Conservation (phyloP, 352 stramenopile genomes). For the Pythium apleroticum region DNA sequence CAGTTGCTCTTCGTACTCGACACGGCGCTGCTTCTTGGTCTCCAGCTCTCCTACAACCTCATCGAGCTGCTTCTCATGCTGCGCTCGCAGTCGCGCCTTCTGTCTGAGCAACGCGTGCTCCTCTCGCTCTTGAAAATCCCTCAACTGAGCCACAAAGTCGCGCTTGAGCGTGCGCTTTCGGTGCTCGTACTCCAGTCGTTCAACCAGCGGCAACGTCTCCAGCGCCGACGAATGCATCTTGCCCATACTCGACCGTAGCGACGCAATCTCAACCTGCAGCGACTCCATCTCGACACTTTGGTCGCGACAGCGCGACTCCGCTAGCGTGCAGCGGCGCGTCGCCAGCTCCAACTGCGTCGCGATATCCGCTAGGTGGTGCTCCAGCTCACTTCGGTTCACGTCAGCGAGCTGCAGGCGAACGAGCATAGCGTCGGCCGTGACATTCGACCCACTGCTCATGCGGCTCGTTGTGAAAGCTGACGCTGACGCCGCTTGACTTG, state of each 20-base stretch:
- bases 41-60: constrained; percentile 64
- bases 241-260: constrained; percentile 27
- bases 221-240: constrained; percentile 36
- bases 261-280: constrained; percentile 34
- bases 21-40: constrained; percentile 44
- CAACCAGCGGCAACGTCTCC: constrained; percentile 28
- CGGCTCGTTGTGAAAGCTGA: not conserved
- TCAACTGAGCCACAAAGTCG: constrained; percentile 64
- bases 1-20: constrained; percentile 64
- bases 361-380: constrained; percentile 38
- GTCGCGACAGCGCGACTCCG: constrained; percentile 23
- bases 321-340: constrained; percentile 26
- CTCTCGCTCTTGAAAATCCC: constrained; percentile 70
- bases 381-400: constrained; percentile 42
- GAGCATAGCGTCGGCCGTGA: constrained; percentile 45
- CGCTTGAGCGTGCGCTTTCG: constrained; percentile 60
- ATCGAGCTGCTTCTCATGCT: constrained; percentile 65
- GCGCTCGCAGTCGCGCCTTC: constrained; percentile 61
- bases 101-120: constrained; percentile 61
- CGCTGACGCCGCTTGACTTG: not conserved
- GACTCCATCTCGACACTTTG: constrained; percentile 24
- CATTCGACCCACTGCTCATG: not conserved
- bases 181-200: constrained; percentile 58
- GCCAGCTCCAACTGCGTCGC: constrained; percentile 37
- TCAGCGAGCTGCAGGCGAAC: constrained; percentile 50